Base-by-base conservation (phyloP, 2,329 filamentous ascomycete species). In the Talaromyces sp. region DNA sequence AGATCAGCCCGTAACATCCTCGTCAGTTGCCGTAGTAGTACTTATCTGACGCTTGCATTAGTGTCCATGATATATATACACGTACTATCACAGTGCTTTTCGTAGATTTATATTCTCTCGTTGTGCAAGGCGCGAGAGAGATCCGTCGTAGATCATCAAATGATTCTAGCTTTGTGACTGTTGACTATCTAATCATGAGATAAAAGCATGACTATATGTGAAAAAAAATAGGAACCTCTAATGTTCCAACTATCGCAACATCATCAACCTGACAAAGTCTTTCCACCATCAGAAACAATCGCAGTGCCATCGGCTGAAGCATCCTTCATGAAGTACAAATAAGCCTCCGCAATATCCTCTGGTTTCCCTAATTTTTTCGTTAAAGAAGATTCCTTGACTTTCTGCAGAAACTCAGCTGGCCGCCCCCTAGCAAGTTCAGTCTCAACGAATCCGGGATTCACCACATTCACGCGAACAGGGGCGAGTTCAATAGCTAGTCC, bases 381-480 rank as follows among this genome's bases (percentile, higher is more conserved):
- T 66, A 70, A 70, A 68, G 67, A 59, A 9, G 68, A 68, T 13
- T 45, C 67, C 25, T 66, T 70, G 37, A 66, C 69, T n/a, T 45
- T 39, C 9, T 59, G 59, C 31, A 66, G 35, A 15, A 45, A 25
- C 22, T 52, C 52, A 1, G 52, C 13, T 10, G 58, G 33, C 15
- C 35, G 47, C 3, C 33, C 15, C 13, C 25, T 52, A 9, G 45
- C 39, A 35, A 83, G 63, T 45, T 81, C 80, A 5, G 85, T 87
- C 45, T 81, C 73, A 0, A 85, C 78, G 0, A 80, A 77, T 0
- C 88, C 89, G 0, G 87, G 86, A 60, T 76, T 79, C 1, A 90
- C 85, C 0, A 83, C 71, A 71, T 91, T 91, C 27, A 90, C 87
- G 2, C 89, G 78, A 7, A 90, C 75, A 0, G 89, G 89, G 68